Conservation (phyloP, 768 basidiomycete genomes). For the Kondoa subrosea region DNA sequence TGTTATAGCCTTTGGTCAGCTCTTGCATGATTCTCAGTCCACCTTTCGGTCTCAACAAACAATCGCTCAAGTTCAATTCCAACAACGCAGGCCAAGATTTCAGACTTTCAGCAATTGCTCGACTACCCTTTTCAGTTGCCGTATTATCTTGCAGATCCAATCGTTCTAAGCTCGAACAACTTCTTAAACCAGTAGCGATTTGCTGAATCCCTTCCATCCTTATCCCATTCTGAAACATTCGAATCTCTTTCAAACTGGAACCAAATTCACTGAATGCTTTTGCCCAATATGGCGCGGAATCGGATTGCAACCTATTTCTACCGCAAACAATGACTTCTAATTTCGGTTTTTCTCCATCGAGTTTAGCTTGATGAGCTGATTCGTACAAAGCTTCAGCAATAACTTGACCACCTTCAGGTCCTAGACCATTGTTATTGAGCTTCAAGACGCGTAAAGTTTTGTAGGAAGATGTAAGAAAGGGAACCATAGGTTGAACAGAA, state of each 20-base stretch:
- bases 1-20: conserved; percentile 53
- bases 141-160: conserved; percentile 79
- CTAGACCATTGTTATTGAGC: conserved; percentile 92
- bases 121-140: conserved; percentile 40
- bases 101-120: conserved; percentile 49
- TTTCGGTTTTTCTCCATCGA: conserved; percentile 51
- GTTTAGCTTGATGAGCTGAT: conserved; percentile 53
- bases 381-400: conserved; percentile 67
- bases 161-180: conserved; percentile 48
- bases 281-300: conserved; percentile 65
- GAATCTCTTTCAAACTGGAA: conserved; percentile 54
- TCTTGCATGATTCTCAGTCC: conserved; percentile 49
- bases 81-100: conserved; percentile 48
- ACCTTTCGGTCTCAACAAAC: conserved; percentile 65
- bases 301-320: conserved; percentile 86
- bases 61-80: conserved; percentile 81
- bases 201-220: conserved; percentile 72
- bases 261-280: conserved; percentile 72
- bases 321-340: conserved; percentile 75
- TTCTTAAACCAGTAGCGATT: conserved; percentile 55
- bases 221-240: conserved; percentile 97
- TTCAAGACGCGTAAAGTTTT: conserved; percentile 65
- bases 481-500: conserved; percentile 82
- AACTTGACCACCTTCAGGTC: conserved; percentile 67
- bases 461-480: conserved; percentile 55